Evolutionary conservation across 257 asterid genomes (phyloP), one percentile per base, ranked within the genome.

Genomic region (Cruciata laevipes): DNA sequence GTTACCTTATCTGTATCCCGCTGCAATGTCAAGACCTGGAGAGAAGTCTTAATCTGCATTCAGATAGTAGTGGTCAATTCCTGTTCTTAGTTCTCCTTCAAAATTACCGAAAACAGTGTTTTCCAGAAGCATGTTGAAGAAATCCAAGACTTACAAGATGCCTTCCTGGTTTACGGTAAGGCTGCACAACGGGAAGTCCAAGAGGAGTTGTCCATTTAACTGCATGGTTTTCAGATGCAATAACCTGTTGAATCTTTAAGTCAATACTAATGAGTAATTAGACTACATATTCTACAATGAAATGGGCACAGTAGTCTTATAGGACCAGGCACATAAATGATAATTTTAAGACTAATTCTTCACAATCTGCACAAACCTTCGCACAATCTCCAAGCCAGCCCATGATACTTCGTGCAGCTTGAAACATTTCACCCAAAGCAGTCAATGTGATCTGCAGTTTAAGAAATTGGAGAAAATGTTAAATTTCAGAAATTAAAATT

Each of bases 111-210:
- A 42, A 56, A 73, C 23, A 58, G 69, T 51, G 11, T 2, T 35
- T 53, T 14, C 59, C 20, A 30, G 12, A 40, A 31, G 18, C 10
- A 31, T 30, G 44, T 11, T 52, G 31, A 60, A 33, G 23, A 63
- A 18, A 44, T 20, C 42, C 31, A 60, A 70, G 33, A 75, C 96
- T 84, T 71, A 90, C 97, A 66, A 86, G 78, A 76, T 82, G 95
- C 72, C 85, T 80, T 83, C 89, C 88, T 67, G 73, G 13, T 76
- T 78, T 78, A 71, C 87, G 95, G 77, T 94, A 94, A 65, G 99
- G 99, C 84, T 94, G 99, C 78, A 94, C 99, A 69, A 94, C 99
- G 30, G 99, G 99, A 70, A 94, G 97, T 68, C 99, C 99, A 57
- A 94, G 95, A 58, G 97, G 99, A 82, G 97, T 94, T 69, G 91